Evolutionary conservation across 345 rosid species (phyloP).

Genomic region (Trapa bicornis): DNA sequence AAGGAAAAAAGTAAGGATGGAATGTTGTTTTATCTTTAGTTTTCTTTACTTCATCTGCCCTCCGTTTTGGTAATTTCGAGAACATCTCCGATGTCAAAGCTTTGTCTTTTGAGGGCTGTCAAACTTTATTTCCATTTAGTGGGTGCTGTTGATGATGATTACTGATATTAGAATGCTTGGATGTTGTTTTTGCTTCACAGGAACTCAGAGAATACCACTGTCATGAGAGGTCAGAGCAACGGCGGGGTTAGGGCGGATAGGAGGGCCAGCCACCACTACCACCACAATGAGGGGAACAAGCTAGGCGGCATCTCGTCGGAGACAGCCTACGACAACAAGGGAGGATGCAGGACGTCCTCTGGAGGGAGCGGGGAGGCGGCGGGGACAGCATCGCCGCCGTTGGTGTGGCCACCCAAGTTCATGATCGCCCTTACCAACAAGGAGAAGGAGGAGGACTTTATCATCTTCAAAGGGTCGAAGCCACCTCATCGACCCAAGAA

Average conservation of each 20-base stretch:
- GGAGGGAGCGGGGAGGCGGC: constrained; percentile 49
- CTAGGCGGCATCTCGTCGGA: constrained; percentile 35
- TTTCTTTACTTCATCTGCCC: too few relatives aligned
- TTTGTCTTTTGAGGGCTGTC: too few relatives aligned
- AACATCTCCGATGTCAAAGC: too few relatives aligned
- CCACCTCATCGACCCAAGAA: constrained; percentile 71
- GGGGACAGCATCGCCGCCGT: constrained; percentile 1
- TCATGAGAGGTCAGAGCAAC: constrained; percentile 56
- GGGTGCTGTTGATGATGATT: not conserved
- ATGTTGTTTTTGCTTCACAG: constrained; percentile 12
- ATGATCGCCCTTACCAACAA: constrained; percentile 61
- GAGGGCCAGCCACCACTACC: constrained; percentile 14
- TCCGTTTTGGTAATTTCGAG: too few relatives aligned
- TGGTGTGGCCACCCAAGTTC: constrained; percentile 63
- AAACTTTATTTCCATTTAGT: too few relatives aligned
- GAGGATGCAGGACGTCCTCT: constrained; percentile 40
- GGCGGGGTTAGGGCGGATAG: constrained; percentile 40
- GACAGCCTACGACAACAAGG: constrained; percentile 48
- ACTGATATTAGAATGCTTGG: not conserved
- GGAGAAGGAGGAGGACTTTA: constrained; percentile 75
- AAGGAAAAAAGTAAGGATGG: too few relatives aligned
- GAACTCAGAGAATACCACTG: constrained; percentile 45
- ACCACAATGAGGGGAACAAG: constrained; percentile 21
- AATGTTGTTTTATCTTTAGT: too few relatives aligned
- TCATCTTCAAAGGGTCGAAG: constrained; percentile 59